Conservation (phyloP, 805 yeast genomes). For the Barnettozyma vustinii region DNA sequence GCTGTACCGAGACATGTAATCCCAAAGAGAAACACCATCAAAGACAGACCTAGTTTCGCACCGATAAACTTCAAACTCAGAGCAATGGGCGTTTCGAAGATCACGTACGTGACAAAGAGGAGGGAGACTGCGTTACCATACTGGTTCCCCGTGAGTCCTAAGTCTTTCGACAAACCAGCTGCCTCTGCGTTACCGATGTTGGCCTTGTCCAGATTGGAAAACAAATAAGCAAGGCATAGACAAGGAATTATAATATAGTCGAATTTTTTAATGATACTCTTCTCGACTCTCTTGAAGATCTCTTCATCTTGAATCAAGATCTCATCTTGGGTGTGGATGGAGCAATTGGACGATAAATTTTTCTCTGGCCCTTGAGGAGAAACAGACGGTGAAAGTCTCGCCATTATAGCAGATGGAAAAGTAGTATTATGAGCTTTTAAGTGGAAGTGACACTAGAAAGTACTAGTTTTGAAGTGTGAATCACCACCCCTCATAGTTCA, state of each 20-base stretch:
- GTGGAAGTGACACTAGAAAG: background rate
- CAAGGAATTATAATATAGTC: constrained; percentile 40
- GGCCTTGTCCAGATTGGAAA: constrained; percentile 47
- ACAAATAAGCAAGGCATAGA: constrained; percentile 37
- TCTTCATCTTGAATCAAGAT: constrained; percentile 1
- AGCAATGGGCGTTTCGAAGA: constrained; percentile 36
- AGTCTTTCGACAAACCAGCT: constrained; percentile 42
- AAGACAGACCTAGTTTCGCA: constrained; percentile 28
- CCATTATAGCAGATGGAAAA: background rate
- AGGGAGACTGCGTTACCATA: constrained; percentile 41
- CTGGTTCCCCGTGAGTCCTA: constrained; percentile 34
- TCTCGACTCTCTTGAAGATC: constrained; percentile 25
- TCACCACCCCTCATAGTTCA: no score
- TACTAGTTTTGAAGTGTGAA: no score
- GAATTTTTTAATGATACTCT: constrained; percentile 33
- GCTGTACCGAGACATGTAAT: constrained; percentile 37
- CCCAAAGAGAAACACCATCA: constrained; percentile 34
- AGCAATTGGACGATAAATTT: background rate
- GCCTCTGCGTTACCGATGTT: constrained; percentile 56
- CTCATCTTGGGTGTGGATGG: constrained; percentile 1
- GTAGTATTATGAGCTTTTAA: background rate
- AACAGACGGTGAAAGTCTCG: background rate
- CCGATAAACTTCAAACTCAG: constrained; percentile 32
- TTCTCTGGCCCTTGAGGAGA: background rate
- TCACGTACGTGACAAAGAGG: constrained; percentile 40